Evolutionary conservation across 345 rosid species (phyloP).

Genomic region (Triadica sebifera): DNA sequence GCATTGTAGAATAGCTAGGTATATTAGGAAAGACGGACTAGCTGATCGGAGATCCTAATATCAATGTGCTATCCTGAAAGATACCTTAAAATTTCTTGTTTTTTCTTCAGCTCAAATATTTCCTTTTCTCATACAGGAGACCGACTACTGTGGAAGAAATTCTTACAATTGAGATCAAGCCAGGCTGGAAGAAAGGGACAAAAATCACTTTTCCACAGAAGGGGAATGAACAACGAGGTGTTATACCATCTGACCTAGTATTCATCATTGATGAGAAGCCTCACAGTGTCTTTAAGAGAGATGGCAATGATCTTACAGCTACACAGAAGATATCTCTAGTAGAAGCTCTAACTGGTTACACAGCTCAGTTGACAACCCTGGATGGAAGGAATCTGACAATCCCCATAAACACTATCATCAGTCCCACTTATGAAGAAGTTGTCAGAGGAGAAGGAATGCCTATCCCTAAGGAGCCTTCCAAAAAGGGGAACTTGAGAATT

Average conservation of each 20-base stretch:
- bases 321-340: slow-evolving; percentile 65
- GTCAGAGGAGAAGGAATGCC: slow-evolving; percentile 96
- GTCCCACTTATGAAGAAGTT: slow-evolving; percentile 75
- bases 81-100: neutral
- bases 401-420: slow-evolving; percentile 50
- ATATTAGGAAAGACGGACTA: neutral
- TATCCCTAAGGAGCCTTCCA: slow-evolving; percentile 74
- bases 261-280: slow-evolving; percentile 90
- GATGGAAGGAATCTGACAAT: slow-evolving; percentile 66
- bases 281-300: slow-evolving; percentile 72
- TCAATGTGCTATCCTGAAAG: neutral
- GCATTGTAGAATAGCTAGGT: neutral
- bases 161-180: slow-evolving; percentile 71
- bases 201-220: slow-evolving; percentile 75
- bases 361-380: slow-evolving; percentile 55
- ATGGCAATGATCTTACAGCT: slow-evolving; percentile 70
- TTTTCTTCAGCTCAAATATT: neutral
- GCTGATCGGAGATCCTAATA: neutral
- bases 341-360: slow-evolving; percentile 79
- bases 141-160: slow-evolving; percentile 64
- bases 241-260: slow-evolving; percentile 64
- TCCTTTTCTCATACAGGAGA: slow-evolving; percentile 43
- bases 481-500: slow-evolving; percentile 72
- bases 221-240: slow-evolving; percentile 70
- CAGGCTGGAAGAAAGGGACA: slow-evolving; percentile 92